A percentile compares a stretch with the other conserved stretches of the same genome.
phyloP scores from a whole-genome alignment of 108 stramenopile species.

The Skeletonema costatum region DNA sequence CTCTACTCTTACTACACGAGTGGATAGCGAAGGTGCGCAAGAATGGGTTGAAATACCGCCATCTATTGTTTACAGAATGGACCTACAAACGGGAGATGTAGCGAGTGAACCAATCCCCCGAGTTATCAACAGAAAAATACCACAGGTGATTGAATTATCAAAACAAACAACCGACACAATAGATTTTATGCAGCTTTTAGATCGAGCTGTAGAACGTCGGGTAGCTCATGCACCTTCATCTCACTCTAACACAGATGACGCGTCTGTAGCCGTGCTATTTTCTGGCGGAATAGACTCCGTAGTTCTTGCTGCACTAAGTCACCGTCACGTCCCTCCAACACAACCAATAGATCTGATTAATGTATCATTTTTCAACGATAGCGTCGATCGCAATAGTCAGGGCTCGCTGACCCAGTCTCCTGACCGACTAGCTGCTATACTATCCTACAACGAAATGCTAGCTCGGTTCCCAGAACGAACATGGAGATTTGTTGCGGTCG shows the following conservation, averaged over 20 bases:
- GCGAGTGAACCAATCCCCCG: conserved; percentile 25
- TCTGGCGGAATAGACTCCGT: conserved; percentile 97
- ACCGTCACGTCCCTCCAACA: conserved; percentile 57
- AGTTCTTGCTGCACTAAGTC: conserved; percentile 87
- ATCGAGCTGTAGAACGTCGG: conserved; percentile 63
- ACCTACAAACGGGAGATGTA: conserved; percentile 23
- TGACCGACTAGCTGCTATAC: conserved; percentile 89
- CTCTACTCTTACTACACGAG: not conserved
- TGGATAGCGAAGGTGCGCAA: conserved; percentile 16
- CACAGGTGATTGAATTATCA: not conserved
- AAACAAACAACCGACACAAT: not conserved
- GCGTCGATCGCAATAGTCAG: conserved; percentile 3
- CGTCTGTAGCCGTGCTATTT: conserved; percentile 87
- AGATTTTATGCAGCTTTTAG: conserved; percentile 32
- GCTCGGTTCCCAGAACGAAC: conserved; percentile 59
- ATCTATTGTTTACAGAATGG: conserved; percentile 55
- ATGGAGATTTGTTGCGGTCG: conserved; percentile 75
- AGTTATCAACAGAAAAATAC: conserved; percentile 26
- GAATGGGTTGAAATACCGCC: conserved; percentile 70
- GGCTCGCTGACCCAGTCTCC: conserved; percentile 53
- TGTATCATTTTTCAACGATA: conserved; percentile 75
- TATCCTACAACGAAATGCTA: conserved; percentile 68
- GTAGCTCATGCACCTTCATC: conserved; percentile 47
- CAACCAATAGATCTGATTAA: conserved; percentile 88
- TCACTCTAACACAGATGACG: conserved; percentile 21